Evolutionary conservation across 2,329 filamentous ascomycete genomes (phyloP).

Genomic region (Acrocalymma vagum): DNA sequence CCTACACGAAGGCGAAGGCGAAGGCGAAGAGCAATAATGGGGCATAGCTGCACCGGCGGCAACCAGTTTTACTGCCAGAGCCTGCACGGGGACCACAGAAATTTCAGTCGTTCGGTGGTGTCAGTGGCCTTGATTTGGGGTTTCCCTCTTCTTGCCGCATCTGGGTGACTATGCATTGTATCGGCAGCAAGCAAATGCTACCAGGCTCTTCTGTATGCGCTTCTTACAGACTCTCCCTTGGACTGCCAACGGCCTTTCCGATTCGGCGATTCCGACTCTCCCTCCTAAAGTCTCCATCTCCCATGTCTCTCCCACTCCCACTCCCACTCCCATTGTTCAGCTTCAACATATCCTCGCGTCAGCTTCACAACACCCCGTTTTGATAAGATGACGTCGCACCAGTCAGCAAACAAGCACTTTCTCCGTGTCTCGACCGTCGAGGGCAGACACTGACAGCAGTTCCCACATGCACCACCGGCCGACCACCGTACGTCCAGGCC

Average conservation of each 20-base stretch:
- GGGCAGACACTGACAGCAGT: conserved; percentile 13
- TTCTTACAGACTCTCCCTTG: too few species aligned
- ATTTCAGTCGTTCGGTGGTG: too few species aligned
- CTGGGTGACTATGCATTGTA: too few species aligned
- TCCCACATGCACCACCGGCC: conserved; percentile 19
- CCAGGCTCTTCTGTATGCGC: too few species aligned
- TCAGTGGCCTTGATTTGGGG: too few species aligned
- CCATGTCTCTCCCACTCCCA: conserved; percentile 4
- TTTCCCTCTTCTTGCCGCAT: too few species aligned
- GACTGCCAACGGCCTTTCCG: too few species aligned
- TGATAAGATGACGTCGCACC: conserved; percentile 23
- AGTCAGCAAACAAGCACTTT: conserved; percentile 19
- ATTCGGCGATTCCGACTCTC: conserved; percentile 12
- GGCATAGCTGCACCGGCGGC: background rate
- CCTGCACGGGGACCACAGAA: too few species aligned
- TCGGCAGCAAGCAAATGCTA: too few species aligned
- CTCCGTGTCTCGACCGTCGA: conserved; percentile 5
- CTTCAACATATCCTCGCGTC: conserved; percentile 13
- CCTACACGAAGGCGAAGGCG: conserved; percentile 15
- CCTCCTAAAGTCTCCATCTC: conserved; percentile 10
- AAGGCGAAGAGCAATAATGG: background rate
- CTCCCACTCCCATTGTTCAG: too few species aligned
- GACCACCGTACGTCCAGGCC: too few species aligned
- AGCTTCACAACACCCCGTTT: conserved; percentile 4
- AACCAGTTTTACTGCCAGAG: too few species aligned